Evolutionary conservation across 257 asterid genomes (phyloP).

Genomic region (Solanum piurae): DNA sequence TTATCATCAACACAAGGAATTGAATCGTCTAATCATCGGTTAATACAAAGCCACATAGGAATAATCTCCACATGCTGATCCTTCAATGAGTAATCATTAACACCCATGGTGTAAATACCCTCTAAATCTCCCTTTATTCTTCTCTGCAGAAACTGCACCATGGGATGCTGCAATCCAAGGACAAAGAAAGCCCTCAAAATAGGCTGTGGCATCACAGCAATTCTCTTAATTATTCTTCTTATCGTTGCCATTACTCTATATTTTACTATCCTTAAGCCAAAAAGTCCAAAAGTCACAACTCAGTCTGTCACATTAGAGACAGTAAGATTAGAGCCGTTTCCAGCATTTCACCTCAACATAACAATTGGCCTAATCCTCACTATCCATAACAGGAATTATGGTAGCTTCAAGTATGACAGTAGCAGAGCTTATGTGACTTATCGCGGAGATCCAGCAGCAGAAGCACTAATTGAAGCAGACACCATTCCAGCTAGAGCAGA

Average conservation of each 20-base stretch:
- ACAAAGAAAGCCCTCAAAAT: constrained; percentile 25
- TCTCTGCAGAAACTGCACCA: not conserved
- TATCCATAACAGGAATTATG: constrained; percentile 37
- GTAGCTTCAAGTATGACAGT: constrained; percentile 32
- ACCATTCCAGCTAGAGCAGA: constrained; percentile 38
- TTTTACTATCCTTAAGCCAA: constrained; percentile 38
- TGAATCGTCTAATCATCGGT: not conserved
- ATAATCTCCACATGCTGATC: not conserved
- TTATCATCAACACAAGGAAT: not conserved
- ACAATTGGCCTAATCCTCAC: constrained; percentile 36
- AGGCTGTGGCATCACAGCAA: constrained; percentile 18
- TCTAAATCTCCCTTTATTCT: not conserved
- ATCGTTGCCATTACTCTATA: constrained; percentile 11
- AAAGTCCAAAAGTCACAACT: constrained; percentile 36
- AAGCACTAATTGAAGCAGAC: constrained; percentile 27
- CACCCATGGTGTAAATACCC: not conserved
- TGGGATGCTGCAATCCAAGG: not conserved
- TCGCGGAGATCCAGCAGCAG: constrained; percentile 23
- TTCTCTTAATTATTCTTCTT: constrained; percentile 10
- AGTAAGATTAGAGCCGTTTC: constrained; percentile 5
- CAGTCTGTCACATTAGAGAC: constrained; percentile 22
- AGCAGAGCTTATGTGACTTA: constrained; percentile 28
- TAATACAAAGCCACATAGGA: not conserved
- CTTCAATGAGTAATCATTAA: not conserved
- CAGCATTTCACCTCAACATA: constrained; percentile 24